phyloP scores from a whole-genome alignment of 257 asterid species.

The Solanum arcanum region DNA sequence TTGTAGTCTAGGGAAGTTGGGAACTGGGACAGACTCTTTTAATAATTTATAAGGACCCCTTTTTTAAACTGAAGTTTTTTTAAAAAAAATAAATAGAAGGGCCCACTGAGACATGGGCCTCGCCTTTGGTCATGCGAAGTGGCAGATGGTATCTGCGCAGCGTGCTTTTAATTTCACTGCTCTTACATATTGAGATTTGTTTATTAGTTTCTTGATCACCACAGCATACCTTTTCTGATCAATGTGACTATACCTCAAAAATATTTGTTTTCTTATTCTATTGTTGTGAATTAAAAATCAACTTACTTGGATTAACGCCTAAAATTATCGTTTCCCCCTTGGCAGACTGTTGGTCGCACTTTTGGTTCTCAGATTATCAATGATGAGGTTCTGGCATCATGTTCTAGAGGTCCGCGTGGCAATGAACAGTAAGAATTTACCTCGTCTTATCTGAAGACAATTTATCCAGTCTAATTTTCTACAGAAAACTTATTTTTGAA shows the following conservation, averaged over 20 bases:
- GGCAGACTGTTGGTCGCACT: slow-evolving; percentile 62
- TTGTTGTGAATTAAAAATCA: background rate
- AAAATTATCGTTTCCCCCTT: slow-evolving; percentile 1
- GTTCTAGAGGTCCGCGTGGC: slow-evolving; percentile 82
- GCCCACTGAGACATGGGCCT: background rate
- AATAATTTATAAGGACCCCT: no score
- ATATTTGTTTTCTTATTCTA: background rate
- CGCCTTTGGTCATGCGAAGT: no score
- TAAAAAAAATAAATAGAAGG: background rate
- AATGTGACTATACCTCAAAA: background rate
- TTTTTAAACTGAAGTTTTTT: no score
- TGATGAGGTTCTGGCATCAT: slow-evolving; percentile 71
- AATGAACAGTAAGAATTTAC: slow-evolving; percentile 59
- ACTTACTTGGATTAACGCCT: background rate
- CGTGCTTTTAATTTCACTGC: no score
- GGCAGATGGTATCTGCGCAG: no score
- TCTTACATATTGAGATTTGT: background rate
- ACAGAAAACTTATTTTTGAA: background rate
- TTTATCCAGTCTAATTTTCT: background rate
- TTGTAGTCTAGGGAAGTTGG: no score
- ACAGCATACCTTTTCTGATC: background rate
- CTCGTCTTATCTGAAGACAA: background rate
- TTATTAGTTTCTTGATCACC: background rate
- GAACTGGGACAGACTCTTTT: no score
- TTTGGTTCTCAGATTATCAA: slow-evolving; percentile 48